Conservation (phyloP, 495 filamentous ascomycete genomes). For the Immersiella caudata region DNA sequence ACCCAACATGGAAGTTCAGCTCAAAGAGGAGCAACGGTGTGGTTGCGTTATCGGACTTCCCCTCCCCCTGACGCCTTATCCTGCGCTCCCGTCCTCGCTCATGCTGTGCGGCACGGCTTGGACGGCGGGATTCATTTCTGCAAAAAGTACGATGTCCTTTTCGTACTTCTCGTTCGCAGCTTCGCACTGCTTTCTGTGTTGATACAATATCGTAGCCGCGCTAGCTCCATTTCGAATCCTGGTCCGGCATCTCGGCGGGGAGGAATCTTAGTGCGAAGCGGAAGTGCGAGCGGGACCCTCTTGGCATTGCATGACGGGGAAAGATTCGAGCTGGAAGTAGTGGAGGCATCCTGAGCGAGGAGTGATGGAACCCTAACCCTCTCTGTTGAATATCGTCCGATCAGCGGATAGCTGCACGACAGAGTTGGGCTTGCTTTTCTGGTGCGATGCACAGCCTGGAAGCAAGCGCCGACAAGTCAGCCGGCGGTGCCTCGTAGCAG, state of each 20-base stretch:
- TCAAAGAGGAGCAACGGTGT: not conserved
- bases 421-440: constrained; percentile 4
- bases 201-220: constrained; percentile 1
- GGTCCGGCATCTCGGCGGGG: not conserved
- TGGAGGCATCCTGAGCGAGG: too few relatives aligned
- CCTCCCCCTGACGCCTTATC: not conserved
- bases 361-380: not conserved
- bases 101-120: not conserved
- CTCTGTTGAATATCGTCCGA: not conserved
- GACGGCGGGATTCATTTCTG: not conserved
- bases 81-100: not conserved
- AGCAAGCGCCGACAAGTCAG: constrained; percentile 2
- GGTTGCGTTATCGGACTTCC: not conserved
- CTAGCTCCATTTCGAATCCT: constrained; percentile 6
- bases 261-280: not conserved
- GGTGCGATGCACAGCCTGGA: not conserved
- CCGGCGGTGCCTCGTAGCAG: not conserved
- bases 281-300: constrained; percentile 2
- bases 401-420: not conserved
- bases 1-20: not conserved
- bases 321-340: too few relatives aligned
- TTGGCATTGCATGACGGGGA: not conserved
- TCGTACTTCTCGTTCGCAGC: not conserved
- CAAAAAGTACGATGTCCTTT: not conserved
- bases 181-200: not conserved